Evolutionary conservation across 108 stramenopile species (phyloP), one percentile per base, ranked within the genome.

Genomic region (Discostella pseudostelligera): DNA sequence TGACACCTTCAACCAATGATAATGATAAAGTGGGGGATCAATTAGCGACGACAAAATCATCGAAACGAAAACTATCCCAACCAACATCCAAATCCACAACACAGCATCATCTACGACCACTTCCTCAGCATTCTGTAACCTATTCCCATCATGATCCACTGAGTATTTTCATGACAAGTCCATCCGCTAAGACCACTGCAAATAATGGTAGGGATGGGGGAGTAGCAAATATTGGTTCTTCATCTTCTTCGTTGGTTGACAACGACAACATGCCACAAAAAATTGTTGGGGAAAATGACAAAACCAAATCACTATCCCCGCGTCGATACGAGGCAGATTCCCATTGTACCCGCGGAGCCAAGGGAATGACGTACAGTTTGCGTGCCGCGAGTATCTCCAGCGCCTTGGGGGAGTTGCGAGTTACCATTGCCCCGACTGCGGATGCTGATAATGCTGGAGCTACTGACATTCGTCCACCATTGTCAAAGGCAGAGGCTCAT

Each of bases 301-400:
- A 42, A 51, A 39, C 35, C 12, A 48, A 43, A 36, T 0, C 17
- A 65, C 32, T 32, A 32, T n/a, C 32, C 32, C 3, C 25, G 40
- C 40, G 61, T 10, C 70, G 81, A 21, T 84, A 78, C 66, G 80
- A 89, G 53, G 92, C 92, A 19, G 92, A 93, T 83, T 68, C 86
- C 8, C 92, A 93, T 39, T 82, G 59, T 10, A 65, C 81, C 5
- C 76, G 92, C 9, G 86, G 87, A 29, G 86, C 85, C 0, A 68
- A 58, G 19, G 92, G 92, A 2, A 87, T 93, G 89, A 83, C 82
- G 13, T 77, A 69, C 17, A 79, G 72, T 0, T 56, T 93, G 29
- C 82, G 92, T 1, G 87, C 84, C 9, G 92, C 92, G 14, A 86
- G 87, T 56, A 82, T 89, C 56, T 86, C 86, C 20, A 86, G 86